These are phyloP conservation scores for Argentina anserina DNA, from an alignment of 306 rosid species.

Conservation along the genomic window DNA sequence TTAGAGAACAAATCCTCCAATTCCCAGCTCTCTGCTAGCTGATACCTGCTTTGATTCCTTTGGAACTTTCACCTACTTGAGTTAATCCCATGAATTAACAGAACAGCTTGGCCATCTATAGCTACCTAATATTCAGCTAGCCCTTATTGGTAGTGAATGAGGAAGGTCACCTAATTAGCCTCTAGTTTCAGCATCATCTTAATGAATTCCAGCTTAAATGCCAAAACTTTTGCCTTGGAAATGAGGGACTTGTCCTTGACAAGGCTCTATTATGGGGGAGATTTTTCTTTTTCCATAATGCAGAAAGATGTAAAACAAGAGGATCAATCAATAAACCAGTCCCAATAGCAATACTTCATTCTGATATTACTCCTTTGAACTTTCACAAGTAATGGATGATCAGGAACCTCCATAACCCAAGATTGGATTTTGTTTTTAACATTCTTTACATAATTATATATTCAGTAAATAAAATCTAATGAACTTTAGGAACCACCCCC, in stretches of 20 bases:
- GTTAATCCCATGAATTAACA: background rate
- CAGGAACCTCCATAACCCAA: background rate
- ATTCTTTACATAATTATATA: background rate
- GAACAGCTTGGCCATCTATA: background rate
- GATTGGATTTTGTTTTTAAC: background rate
- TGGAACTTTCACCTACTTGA: slow-evolving; percentile 11
- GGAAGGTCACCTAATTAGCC: background rate
- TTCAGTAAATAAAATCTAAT: background rate
- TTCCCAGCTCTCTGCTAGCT: background rate
- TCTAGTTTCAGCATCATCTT: background rate
- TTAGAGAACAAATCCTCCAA: background rate
- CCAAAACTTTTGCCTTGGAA: background rate
- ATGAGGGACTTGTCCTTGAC: background rate
- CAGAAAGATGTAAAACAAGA: background rate
- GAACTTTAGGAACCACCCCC: background rate
- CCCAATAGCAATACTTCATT: background rate
- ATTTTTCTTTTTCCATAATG: background rate
- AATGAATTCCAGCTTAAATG: background rate
- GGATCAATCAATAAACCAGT: background rate
- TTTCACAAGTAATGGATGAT: background rate
- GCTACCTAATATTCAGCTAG: slow-evolving; percentile 19
- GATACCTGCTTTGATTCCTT: background rate
- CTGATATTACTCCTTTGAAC: background rate
- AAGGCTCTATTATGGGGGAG: background rate
- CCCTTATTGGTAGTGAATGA: background rate